Conservation (phyloP, 2,329 filamentous ascomycete genomes). For the Cladosporium sp. region DNA sequence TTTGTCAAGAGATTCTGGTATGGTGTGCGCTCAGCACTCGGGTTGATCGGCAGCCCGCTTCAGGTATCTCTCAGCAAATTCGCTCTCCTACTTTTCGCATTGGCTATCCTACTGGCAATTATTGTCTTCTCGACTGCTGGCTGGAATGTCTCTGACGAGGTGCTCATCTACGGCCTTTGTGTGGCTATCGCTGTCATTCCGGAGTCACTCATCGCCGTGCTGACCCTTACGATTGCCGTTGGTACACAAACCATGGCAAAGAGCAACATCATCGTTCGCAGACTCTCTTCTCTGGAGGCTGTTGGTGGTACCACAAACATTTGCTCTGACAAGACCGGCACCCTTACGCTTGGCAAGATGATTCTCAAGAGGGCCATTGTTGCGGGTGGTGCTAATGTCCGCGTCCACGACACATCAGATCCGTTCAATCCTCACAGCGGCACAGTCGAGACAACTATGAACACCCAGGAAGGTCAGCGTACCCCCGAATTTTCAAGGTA, state of each 20-base stretch:
- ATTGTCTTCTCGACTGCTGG: slow-evolving; percentile 61
- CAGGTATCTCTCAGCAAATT: slow-evolving; percentile 80
- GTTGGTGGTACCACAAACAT: slow-evolving; percentile 60
- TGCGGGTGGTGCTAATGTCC: slow-evolving; percentile 53
- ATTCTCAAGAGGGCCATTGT: slow-evolving; percentile 57
- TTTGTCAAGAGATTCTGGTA: slow-evolving; percentile 3
- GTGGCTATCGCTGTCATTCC: slow-evolving; percentile 42
- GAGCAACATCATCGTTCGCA: slow-evolving; percentile 59
- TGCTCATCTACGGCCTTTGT: slow-evolving; percentile 42
- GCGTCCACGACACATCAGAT: slow-evolving; percentile 50
- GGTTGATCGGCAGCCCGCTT: slow-evolving; percentile 63
- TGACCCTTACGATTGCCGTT: slow-evolving; percentile 62
- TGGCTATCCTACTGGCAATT: slow-evolving; percentile 64
- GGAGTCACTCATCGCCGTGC: slow-evolving; percentile 55
- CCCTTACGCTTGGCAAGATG: slow-evolving; percentile 51
- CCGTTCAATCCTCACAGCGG: slow-evolving; percentile 38
- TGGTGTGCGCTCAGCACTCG: slow-evolving; percentile 5
- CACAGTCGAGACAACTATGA: slow-evolving; percentile 47
- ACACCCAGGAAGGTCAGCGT: slow-evolving; percentile 38
- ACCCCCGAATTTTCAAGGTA: slow-evolving; percentile 35
- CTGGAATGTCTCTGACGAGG: slow-evolving; percentile 32
- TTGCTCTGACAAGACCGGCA: slow-evolving; percentile 65
- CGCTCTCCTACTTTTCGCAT: slow-evolving; percentile 69
- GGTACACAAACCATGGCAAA: slow-evolving; percentile 59
- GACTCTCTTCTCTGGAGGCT: slow-evolving; percentile 58